These are phyloP conservation scores for Fusarium sp. DNA, from an alignment of 2,329 filamentous ascomycete genomes.

Conservation along the genomic window DNA sequence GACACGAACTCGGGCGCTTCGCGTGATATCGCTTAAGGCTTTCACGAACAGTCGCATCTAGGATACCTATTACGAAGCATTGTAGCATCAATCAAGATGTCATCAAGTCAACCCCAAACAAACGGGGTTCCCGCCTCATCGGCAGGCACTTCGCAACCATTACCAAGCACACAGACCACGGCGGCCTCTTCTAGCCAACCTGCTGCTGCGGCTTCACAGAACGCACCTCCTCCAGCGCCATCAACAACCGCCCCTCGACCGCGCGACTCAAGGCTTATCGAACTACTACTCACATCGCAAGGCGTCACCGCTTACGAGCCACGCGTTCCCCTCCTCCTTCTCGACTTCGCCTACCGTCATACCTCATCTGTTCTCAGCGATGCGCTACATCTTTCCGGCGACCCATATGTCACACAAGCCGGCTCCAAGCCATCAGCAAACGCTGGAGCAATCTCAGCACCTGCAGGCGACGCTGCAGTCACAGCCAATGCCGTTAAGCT, in stretches of 20 bases:
- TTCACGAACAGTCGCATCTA: not conserved
- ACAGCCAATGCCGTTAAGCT: slow-evolving; percentile 74
- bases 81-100: slow-evolving; percentile 38
- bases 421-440: slow-evolving; percentile 61
- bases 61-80: not conserved
- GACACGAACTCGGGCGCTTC: not conserved
- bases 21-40: slow-evolving; percentile 3
- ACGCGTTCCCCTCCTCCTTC: slow-evolving; percentile 81
- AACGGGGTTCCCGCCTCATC: slow-evolving; percentile 61
- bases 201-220: slow-evolving; percentile 33
- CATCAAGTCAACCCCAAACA: slow-evolving; percentile 57
- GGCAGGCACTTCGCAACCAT: slow-evolving; percentile 49
- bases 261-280: slow-evolving; percentile 81
- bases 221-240: slow-evolving; percentile 43
- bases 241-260: slow-evolving; percentile 65
- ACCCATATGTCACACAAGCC: slow-evolving; percentile 71
- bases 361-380: slow-evolving; percentile 76
- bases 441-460: slow-evolving; percentile 58
- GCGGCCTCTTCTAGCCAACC: slow-evolving; percentile 42
- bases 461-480: slow-evolving; percentile 65
- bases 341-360: slow-evolving; percentile 89
- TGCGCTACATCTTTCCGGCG: slow-evolving; percentile 72
- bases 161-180: slow-evolving; percentile 49
- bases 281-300: slow-evolving; percentile 80
- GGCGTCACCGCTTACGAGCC: slow-evolving; percentile 83